Base-by-base conservation (phyloP, 768 basidiomycete species). In the Panaeolus cyanescens region DNA sequence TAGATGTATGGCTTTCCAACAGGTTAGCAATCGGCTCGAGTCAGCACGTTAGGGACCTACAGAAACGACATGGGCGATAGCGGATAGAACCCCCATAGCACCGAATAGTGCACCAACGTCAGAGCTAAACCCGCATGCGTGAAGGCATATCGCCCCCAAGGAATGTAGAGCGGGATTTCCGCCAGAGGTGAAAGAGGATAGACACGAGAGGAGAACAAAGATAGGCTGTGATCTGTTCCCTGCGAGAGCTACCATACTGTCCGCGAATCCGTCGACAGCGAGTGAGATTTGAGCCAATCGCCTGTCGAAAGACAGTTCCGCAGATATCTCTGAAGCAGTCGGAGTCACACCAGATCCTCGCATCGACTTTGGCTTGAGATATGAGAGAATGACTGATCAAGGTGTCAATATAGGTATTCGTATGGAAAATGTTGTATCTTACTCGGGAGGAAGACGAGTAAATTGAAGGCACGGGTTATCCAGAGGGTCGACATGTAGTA, bases 401-500 rank as follows among this genome's bases (percentile, higher is more conserved):
- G 31, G 19, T 64, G 61, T 54, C 19, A 34, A 31, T 54, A 34
- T 45, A 58, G 20, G 25, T n/a, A 42, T 39, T n/a, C 36, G 10
- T 15, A 54, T 10, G 25, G 22, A 42, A 6, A 28, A 12, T 39
- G 15, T 3, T 10, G 8, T 45, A 25, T 77, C 87, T 69, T 72
- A 90, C 90, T 77, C 5, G 91, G 91, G 40, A 92, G 79, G 66
- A 92, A 66, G 30, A 92, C 62, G 5, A 93, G 79, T 1, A 92
- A 77, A 67, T 91, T 82, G 58, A 86, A 68, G 1, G 90, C 90
- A 30, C 91, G 84, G 8, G 83, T 71, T 31, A 81, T 80, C 72
- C 90, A 91, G 60, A 89, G 76, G 20, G 85, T 80, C 0, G 90
- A 88, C 75, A 92, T 89, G 66, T 91, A 92, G 68, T 89, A 87